Percentiles rank a stretch among this genome's conserved stretches.
These are phyloP conservation scores for Apiotrichum gracile DNA, from an alignment of 1,284 basidiomycete genomes.

Conservation along the genomic window DNA sequence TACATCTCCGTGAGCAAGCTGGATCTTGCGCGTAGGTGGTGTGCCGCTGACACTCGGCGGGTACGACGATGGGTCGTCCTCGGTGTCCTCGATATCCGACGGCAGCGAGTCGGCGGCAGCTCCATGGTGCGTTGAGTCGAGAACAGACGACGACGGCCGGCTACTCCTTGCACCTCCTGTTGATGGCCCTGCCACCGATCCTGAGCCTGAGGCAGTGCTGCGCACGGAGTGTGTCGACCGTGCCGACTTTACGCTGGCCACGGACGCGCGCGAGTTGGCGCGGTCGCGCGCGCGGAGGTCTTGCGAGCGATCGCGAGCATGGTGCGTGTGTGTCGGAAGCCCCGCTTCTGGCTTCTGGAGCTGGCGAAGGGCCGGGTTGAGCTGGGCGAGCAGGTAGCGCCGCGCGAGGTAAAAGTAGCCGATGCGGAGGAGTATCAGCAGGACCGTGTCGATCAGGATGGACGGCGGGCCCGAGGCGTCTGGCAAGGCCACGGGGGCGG, in stretches of 20 bases:
- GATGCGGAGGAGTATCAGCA: slow-evolving; percentile 34
- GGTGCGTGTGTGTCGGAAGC: slow-evolving; percentile 7
- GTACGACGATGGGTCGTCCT: slow-evolving; percentile 6
- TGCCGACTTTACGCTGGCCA: not conserved
- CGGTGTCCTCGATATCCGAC: not conserved
- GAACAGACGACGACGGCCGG: not conserved
- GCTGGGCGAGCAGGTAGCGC: slow-evolving; percentile 36
- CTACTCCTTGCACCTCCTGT: too few relatives aligned
- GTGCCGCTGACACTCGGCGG: not conserved
- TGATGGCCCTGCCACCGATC: too few relatives aligned
- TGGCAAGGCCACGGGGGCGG: not conserved
- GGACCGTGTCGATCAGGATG: slow-evolving; percentile 38
- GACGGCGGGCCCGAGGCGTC: slow-evolving; percentile 7
- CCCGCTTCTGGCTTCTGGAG: slow-evolving; percentile 30
- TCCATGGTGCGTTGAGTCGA: not conserved
- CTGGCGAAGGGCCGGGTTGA: slow-evolving; percentile 40
- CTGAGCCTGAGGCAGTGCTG: not conserved
- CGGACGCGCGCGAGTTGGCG: not conserved
- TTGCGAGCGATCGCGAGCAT: not conserved
- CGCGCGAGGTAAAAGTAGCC: slow-evolving; percentile 41
- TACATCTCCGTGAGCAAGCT: slow-evolving; percentile 5
- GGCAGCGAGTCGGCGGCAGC: not conserved
- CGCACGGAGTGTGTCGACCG: not conserved
- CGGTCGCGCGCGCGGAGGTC: not conserved
- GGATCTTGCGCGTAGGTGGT: not conserved